Base-by-base conservation (phyloP, 2,329 filamentous ascomycete species). In the Cladosporium sp. region DNA sequence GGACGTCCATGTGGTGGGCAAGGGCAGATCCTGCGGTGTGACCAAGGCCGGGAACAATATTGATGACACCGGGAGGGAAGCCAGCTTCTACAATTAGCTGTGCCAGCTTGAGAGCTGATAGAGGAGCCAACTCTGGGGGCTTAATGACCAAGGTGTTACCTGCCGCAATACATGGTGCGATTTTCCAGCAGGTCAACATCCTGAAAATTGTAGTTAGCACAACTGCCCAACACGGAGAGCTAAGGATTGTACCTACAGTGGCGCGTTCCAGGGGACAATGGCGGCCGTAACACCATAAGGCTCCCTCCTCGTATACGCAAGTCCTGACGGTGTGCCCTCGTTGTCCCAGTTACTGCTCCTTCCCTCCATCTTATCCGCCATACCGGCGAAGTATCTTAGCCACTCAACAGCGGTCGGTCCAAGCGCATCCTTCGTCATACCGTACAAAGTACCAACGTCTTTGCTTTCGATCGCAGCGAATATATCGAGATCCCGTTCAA, bases 61-160 rank as follows among this genome's bases (percentile, higher is more conserved):
- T 68, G 61, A 71, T 56, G 58, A 91, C 88, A 74, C 88, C 89
- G 44, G 88, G 77, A 53, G 88, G 89, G 81, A 91, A 91, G 57
- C 89, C 89, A 64, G 88, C 88, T 78, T 91, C 83, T 78, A 88
- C 66, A 17, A 75, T 60, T 1, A 78, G 62, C 15, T 68, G 66
- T 3, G 72, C 75, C 24, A 72, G 64, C 17, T 60, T 59, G 20
- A 47, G 36, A 5, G 81, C 80, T 2, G 81, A 82, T 52, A 88
- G 69, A 0, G 85, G 85, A 0, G 84, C 82, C 63, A 84, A 79
- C 71, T 88, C 84, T 59, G 80, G 83, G 9, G 82, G 81, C 71
- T 88, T 87, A 28, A 87, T 68, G 2, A 87, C 70, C 39, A 87
- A 78, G 20, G 77, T 83, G 82, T 90, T 90, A 69, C 88, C 88